These are phyloP conservation scores for Ramaria rubella DNA, from an alignment of 768 basidiomycete genomes.

Conservation along the genomic window DNA sequence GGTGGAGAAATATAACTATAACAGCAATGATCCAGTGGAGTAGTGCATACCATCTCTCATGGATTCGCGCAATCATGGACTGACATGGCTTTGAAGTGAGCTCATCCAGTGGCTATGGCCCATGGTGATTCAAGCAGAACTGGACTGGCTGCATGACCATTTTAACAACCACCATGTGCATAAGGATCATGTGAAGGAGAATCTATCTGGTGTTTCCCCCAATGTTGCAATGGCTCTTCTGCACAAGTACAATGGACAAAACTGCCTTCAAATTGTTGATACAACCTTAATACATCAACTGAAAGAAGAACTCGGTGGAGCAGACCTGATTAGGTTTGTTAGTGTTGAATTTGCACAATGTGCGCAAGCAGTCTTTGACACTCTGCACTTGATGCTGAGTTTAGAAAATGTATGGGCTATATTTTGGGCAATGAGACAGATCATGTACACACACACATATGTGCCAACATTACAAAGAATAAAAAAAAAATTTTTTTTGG, in stretches of 20 bases:
- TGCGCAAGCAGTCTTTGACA: conserved; percentile 18
- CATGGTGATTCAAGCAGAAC: conserved; percentile 12
- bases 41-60: conserved; percentile 21
- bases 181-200: conserved; percentile 27
- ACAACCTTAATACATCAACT: conserved; percentile 20
- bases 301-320: conserved; percentile 29
- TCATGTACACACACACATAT: no score
- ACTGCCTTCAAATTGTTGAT: conserved; percentile 25
- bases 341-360: conserved; percentile 21
- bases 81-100: conserved; percentile 15
- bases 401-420: conserved; percentile 27
- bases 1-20: conserved; percentile 11
- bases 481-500: no score
- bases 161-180: conserved; percentile 24
- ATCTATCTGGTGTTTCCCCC: conserved; percentile 31
- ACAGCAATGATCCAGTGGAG: conserved; percentile 18
- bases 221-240: conserved; percentile 26
- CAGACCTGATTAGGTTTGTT: conserved; percentile 27
- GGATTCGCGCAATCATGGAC: neutral
- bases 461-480: no score
- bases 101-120: conserved; percentile 24
- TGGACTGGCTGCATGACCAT: conserved; percentile 13
- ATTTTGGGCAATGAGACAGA: conserved; percentile 21
- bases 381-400: conserved; percentile 16
- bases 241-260: conserved; percentile 21